Evolutionary conservation across 2,329 filamentous ascomycete species (phyloP).

Genomic region (Ceratocystis harringtonii): DNA sequence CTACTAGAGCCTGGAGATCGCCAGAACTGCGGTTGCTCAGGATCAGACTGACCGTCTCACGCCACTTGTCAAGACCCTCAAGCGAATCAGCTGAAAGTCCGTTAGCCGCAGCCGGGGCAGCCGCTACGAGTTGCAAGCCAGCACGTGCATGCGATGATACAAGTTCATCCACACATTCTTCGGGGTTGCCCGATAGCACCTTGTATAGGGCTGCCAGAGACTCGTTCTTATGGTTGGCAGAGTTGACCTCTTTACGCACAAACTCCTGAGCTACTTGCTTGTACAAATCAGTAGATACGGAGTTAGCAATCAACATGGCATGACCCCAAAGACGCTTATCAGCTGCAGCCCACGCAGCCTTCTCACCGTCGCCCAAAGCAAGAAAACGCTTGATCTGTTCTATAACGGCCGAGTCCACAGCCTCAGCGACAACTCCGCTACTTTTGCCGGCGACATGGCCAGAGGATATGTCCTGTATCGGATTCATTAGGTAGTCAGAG

Average conservation of each 20-base stretch:
- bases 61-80: constrained; percentile 84
- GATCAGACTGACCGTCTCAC: constrained; percentile 72
- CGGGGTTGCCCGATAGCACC: constrained; percentile 81
- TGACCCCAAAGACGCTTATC: constrained; percentile 94
- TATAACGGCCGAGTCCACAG: constrained; percentile 52
- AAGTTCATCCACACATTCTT: constrained; percentile 90
- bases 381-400: constrained; percentile 60
- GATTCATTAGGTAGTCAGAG: constrained; percentile 7
- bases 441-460: constrained; percentile 18
- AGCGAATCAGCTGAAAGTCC: constrained; percentile 49
- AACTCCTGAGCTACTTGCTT: constrained; percentile 93
- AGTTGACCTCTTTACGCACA: constrained; percentile 84
- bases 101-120: constrained; percentile 40
- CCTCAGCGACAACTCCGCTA: constrained; percentile 40
- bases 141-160: constrained; percentile 85
- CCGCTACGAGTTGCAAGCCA: constrained; percentile 79
- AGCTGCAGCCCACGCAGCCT: constrained; percentile 83
- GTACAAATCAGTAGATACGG: constrained; percentile 68
- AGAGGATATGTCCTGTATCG: neutral
- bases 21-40: constrained; percentile 66
- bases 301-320: constrained; percentile 74
- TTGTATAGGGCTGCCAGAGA: constrained; percentile 85
- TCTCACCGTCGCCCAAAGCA: constrained; percentile 68
- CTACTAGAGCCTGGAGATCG: constrained; percentile 64
- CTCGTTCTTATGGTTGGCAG: constrained; percentile 62